These are phyloP conservation scores for Umbilicaria muhlenbergii DNA, from an alignment of 495 filamentous ascomycete genomes.

Conservation along the genomic window DNA sequence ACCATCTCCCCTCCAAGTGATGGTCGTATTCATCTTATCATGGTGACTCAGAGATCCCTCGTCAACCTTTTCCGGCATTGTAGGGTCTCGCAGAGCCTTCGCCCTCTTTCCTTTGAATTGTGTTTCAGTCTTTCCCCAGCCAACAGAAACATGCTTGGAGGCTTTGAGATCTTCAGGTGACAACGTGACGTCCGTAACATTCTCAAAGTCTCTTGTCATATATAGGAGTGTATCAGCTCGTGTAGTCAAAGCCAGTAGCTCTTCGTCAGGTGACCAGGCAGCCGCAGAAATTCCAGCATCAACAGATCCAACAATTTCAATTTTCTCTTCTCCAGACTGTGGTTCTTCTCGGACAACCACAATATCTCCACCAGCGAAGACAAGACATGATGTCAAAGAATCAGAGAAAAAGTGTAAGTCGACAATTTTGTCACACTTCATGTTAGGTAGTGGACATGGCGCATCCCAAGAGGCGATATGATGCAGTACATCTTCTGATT, in stretches of 20 bases:
- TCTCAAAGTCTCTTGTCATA: conserved; percentile 87
- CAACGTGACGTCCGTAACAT: conserved; percentile 55
- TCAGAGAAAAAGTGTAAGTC: conserved; percentile 76
- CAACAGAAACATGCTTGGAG: conserved; percentile 92
- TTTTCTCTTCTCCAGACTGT: conserved; percentile 49
- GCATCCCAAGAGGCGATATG: conserved; percentile 78
- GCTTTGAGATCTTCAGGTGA: conserved; percentile 61
- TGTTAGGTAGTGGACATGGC: conserved; percentile 50
- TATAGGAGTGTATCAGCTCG: conserved; percentile 66
- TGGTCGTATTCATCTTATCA: conserved; percentile 53
- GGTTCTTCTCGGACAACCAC: conserved; percentile 67
- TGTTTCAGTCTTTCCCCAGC: conserved; percentile 96
- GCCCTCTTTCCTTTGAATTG: conserved; percentile 93
- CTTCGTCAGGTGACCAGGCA: conserved; percentile 90
- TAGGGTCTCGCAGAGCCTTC: conserved; percentile 80
- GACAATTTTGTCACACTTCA: conserved; percentile 53
- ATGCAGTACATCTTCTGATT: conserved; percentile 24
- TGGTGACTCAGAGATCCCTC: conserved; percentile 56
- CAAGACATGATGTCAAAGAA: conserved; percentile 55
- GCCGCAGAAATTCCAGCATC: conserved; percentile 82
- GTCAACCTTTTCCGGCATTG: conserved; percentile 84
- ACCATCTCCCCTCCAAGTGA: conserved; percentile 92
- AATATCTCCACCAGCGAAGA: conserved; percentile 86
- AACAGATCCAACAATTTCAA: conserved; percentile 88
- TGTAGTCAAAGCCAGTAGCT: conserved; percentile 70